A percentile compares a stretch with the other conserved stretches of the same genome.
Conservation (phyloP, 495 filamentous ascomycete species). For the Talaromyces ruber region DNA sequence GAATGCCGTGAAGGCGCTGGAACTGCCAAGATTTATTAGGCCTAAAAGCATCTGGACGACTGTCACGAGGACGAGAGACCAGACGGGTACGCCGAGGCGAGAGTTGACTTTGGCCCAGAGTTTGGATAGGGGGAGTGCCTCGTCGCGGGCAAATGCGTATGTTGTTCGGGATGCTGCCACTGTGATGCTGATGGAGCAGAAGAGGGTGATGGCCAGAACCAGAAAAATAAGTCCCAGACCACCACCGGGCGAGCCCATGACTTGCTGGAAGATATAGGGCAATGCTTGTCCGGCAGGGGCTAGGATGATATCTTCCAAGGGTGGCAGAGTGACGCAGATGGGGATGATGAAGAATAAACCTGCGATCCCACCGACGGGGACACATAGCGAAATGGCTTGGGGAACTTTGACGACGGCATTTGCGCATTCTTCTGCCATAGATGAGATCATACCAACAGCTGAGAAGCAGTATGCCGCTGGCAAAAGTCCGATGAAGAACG, state of each 20-base stretch:
- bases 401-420: slow-evolving; percentile 37
- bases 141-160: slow-evolving; percentile 55
- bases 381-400: slow-evolving; percentile 31
- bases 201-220: slow-evolving; percentile 54
- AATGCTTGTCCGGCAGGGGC: slow-evolving; percentile 34
- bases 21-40: slow-evolving; percentile 56
- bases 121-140: slow-evolving; percentile 25
- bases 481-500: slow-evolving; percentile 44
- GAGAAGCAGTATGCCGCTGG: slow-evolving; percentile 44
- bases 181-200: slow-evolving; percentile 55
- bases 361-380: slow-evolving; percentile 32
- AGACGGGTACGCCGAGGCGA: slow-evolving; percentile 25
- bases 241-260: slow-evolving; percentile 39
- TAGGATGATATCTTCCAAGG: slow-evolving; percentile 29
- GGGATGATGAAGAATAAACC: slow-evolving; percentile 42
- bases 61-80: slow-evolving; percentile 25
- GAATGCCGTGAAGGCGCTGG: slow-evolving; percentile 54
- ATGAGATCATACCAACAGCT: slow-evolving; percentile 43
- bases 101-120: slow-evolving; percentile 25
- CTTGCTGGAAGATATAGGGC: slow-evolving; percentile 37
- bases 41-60: slow-evolving; percentile 41
- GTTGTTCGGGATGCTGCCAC: slow-evolving; percentile 50
- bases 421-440: slow-evolving; percentile 42
- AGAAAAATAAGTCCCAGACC: slow-evolving; percentile 36
- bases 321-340: slow-evolving; percentile 37